These are phyloP conservation scores for Eimeria acervulina DNA, from an alignment of 169 alveolate genomes.

Conservation along the genomic window DNA sequence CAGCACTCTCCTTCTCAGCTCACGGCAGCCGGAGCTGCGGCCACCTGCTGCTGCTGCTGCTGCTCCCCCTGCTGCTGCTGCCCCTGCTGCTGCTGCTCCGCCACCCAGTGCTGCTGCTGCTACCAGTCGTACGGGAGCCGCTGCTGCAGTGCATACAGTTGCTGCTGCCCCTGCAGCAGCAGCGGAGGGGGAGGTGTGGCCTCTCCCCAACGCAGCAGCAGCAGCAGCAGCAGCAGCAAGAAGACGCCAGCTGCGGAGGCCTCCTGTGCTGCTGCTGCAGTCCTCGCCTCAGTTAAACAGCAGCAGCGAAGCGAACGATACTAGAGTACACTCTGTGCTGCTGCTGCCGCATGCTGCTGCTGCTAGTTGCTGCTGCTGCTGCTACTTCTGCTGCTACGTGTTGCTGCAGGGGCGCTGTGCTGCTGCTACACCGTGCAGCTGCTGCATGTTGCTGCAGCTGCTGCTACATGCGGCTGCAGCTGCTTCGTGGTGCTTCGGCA, in stretches of 20 bases:
- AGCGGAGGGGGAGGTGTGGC: neutral
- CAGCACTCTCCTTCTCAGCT: no score
- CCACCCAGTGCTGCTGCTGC: neutral
- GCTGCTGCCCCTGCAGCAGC: conserved; percentile 10
- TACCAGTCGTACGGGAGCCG: neutral
- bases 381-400: neutral
- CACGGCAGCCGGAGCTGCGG: no score
- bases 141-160: neutral
- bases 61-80: neutral
- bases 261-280: neutral
- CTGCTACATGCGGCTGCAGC: no score
- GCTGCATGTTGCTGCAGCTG: no score
- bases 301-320: neutral
- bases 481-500: no score
- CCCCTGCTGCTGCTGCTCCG: neutral
- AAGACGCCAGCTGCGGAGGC: neutral
- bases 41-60: neutral
- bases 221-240: conserved; percentile 10
- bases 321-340: no score
- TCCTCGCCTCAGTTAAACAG: neutral
- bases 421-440: no score
- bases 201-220: neutral
- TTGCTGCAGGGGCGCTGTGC: neutral
- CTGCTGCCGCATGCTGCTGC: no score
- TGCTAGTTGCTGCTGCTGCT: neutral